Percentiles rank a stretch among this genome's conserved stretches.
phyloP scores from a whole-genome alignment of 2,329 filamentous ascomycete genomes.

The Aspergillus transmontanensis region DNA sequence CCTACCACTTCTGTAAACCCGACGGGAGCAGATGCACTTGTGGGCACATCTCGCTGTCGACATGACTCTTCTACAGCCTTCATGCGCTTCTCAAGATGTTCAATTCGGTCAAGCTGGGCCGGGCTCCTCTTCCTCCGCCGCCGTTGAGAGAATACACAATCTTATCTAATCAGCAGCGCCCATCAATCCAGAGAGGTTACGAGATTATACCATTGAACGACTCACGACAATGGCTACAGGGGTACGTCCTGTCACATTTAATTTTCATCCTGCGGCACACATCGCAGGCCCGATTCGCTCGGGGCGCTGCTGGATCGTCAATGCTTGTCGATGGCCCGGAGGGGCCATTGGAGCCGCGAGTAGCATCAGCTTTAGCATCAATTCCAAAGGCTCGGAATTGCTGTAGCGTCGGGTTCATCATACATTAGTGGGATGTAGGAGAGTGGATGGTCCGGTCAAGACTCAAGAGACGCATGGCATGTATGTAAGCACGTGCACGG shows the following conservation, averaged over 20 bases:
- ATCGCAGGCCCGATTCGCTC: not conserved
- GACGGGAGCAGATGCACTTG: not conserved
- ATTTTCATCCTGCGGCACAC: slow-evolving; percentile 6
- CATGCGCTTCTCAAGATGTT: slow-evolving; percentile 1
- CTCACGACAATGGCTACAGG: not conserved
- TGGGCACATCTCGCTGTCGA: not conserved
- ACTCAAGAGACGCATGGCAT: not conserved
- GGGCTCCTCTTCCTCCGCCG: not conserved
- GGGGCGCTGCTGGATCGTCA: not conserved
- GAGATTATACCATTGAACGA: not conserved
- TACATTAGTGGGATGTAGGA: not conserved
- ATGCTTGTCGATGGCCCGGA: not conserved
- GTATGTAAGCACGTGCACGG: not conserved
- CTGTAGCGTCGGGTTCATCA: not conserved
- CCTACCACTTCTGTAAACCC: not conserved
- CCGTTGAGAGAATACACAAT: not conserved
- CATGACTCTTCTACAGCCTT: not conserved
- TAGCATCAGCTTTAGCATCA: too few species aligned
- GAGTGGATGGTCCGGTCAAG: not conserved
- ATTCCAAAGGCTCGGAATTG: not conserved
- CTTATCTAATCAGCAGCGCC: not conserved
- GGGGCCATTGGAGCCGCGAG: not conserved
- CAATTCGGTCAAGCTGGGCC: not conserved
- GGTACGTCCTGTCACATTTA: not conserved
- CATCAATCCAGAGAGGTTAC: not conserved